Percentiles rank a stretch among this genome's conserved stretches.
phyloP scores from a whole-genome alignment of 306 rosid genomes.

The Sesbania bispinosa region DNA sequence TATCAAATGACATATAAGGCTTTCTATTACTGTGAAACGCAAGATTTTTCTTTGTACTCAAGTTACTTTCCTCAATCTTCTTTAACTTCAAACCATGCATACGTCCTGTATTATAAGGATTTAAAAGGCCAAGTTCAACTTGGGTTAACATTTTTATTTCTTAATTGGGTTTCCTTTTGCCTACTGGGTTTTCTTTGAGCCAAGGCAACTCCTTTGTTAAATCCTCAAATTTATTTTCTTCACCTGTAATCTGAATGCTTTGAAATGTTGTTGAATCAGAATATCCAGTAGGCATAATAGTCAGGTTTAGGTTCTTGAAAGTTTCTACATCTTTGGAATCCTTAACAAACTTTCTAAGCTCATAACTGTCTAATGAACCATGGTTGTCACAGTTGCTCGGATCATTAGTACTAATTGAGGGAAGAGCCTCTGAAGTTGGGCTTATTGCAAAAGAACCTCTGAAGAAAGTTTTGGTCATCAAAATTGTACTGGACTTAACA shows the following conservation, averaged over 20 bases:
- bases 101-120: slow-evolving; percentile 8
- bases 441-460: slow-evolving; percentile 20
- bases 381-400: not conserved
- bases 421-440: slow-evolving; percentile 26
- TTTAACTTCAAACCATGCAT: slow-evolving; percentile 12
- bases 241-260: not conserved
- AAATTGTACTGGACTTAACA: slow-evolving; percentile 10
- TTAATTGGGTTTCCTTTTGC: slow-evolving; percentile 11
- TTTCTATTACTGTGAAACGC: slow-evolving; percentile 20
- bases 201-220: slow-evolving; percentile 15
- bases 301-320: slow-evolving; percentile 44
- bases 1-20: slow-evolving; percentile 13
- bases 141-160: slow-evolving; percentile 27
- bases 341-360: slow-evolving; percentile 14
- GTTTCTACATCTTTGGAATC: slow-evolving; percentile 26
- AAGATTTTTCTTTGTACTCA: slow-evolving; percentile 6
- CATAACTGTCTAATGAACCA: slow-evolving; percentile 26
- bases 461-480: slow-evolving; percentile 24
- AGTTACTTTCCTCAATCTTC: slow-evolving; percentile 30
- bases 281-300: slow-evolving; percentile 35
- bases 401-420: slow-evolving; percentile 19
- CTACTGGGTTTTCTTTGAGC: slow-evolving; percentile 27
- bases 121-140: not conserved
- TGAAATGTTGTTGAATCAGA: not conserved
- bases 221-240: slow-evolving; percentile 23